A percentile compares a stretch with the other conserved stretches of the same genome.
phyloP scores from a whole-genome alignment of 768 basidiomycete species.

The Rhizopogon rudus region DNA sequence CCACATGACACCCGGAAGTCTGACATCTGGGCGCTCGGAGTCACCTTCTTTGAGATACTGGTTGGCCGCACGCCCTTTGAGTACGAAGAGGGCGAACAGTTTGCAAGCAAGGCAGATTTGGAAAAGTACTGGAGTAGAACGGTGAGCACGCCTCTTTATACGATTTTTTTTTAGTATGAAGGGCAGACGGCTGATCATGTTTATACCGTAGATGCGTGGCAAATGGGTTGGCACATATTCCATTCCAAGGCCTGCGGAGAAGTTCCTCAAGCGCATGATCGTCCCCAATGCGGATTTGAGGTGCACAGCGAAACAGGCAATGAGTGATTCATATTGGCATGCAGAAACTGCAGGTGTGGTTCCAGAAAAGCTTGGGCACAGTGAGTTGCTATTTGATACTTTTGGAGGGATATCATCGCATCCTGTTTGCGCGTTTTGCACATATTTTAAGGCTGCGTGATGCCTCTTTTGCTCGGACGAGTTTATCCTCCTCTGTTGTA shows the following conservation, averaged over 20 bases:
- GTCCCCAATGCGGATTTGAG: conserved; percentile 78
- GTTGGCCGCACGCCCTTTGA: conserved; percentile 92
- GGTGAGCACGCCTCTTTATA: conserved; percentile 30
- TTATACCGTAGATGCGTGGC: conserved; percentile 51
- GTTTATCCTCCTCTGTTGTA: not conserved
- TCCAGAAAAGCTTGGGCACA: conserved; percentile 25
- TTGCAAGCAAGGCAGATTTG: conserved; percentile 73
- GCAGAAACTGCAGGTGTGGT: conserved; percentile 22
- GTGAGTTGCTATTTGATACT: conserved; percentile 31
- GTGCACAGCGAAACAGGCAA: conserved; percentile 61
- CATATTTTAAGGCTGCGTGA: no score
- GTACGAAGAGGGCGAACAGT: conserved; percentile 71
- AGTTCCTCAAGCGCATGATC: conserved; percentile 71
- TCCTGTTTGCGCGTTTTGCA: no score
- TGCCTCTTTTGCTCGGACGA: not conserved
- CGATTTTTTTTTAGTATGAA: not conserved
- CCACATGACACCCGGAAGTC: conserved; percentile 93
- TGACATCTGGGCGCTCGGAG: conserved; percentile 80
- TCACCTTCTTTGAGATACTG: conserved; percentile 94
- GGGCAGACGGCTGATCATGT: not conserved
- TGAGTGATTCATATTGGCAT: conserved; percentile 67
- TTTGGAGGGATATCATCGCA: no score
- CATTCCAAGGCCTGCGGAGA: conserved; percentile 64
- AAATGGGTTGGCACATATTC: conserved; percentile 72
- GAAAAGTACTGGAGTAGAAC: conserved; percentile 87